Conservation (phyloP, 1,284 basidiomycete species). For the Malassezia slooffiae region DNA sequence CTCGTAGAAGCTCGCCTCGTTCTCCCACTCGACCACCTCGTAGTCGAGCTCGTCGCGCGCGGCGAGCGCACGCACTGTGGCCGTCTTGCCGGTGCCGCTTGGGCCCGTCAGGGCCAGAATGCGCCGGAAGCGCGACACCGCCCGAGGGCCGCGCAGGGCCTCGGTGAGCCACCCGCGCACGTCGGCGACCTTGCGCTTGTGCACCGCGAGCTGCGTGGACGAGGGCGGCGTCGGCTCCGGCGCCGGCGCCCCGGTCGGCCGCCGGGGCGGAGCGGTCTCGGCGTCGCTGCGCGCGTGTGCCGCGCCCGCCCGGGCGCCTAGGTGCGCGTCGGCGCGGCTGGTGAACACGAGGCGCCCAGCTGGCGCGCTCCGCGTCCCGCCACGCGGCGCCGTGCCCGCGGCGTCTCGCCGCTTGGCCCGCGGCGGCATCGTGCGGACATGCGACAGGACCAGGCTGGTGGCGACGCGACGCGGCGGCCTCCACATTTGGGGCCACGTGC, state of each 20-base stretch:
- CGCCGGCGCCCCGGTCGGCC: too few relatives aligned
- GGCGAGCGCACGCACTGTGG: conserved; percentile 66
- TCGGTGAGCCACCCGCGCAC: conserved; percentile 75
- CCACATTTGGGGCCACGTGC: neutral
- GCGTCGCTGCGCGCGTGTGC: too few relatives aligned
- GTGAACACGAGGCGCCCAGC: neutral
- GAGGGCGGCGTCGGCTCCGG: neutral
- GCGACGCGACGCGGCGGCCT: neutral
- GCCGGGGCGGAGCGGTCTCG: too few relatives aligned
- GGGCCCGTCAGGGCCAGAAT: conserved; percentile 78
- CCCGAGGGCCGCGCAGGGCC: conserved; percentile 59
- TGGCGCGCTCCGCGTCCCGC: neutral
- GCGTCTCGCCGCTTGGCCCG: neutral
- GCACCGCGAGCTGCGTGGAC: conserved; percentile 74
- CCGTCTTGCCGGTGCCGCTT: conserved; percentile 80
- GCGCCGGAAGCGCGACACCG: conserved; percentile 64
- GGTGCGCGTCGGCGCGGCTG: too few relatives aligned
- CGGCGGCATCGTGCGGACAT: neutral
- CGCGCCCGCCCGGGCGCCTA: too few relatives aligned
- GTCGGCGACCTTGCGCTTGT: conserved; percentile 72
- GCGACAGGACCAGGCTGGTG: too few relatives aligned
- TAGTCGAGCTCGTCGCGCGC: conserved; percentile 57
- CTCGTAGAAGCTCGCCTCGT: conserved; percentile 41
- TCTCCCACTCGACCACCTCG: conserved; percentile 78
- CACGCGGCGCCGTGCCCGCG: neutral